Conservation (phyloP, 352 stramenopile genomes). For the Phytophthora lateralis region DNA sequence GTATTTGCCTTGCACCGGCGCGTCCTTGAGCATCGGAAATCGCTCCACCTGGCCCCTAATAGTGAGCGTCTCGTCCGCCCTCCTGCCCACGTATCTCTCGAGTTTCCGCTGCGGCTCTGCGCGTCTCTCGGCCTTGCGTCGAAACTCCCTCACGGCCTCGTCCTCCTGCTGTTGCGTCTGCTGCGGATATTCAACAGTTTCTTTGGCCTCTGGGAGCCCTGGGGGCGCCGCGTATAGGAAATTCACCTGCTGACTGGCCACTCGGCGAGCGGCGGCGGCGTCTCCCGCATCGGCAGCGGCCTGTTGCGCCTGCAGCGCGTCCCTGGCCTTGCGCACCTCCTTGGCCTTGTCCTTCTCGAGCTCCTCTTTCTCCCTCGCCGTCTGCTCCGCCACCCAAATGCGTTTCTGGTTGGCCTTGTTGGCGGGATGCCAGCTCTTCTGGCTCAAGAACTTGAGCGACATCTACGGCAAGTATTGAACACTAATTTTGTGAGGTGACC, state of each 20-base stretch:
- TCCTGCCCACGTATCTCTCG: conserved; percentile 74
- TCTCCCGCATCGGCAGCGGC: conserved; percentile 66
- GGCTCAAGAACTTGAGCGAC: conserved; percentile 83
- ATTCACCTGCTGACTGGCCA: conserved; percentile 60
- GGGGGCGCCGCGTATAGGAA: conserved; percentile 82
- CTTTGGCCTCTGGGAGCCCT: conserved; percentile 54
- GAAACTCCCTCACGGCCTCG: conserved; percentile 73
- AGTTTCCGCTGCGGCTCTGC: conserved; percentile 56
- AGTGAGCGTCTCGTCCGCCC: conserved; percentile 72
- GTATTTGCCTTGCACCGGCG: conserved; percentile 86
- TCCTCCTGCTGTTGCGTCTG: conserved; percentile 45
- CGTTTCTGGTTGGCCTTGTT: conserved; percentile 86
- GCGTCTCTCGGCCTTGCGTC: conserved; percentile 54
- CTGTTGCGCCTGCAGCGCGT: conserved; percentile 60
- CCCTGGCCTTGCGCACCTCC: conserved; percentile 69
- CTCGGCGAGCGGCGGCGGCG: conserved; percentile 40
- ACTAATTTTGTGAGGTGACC: not conserved
- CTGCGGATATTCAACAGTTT: conserved; percentile 36
- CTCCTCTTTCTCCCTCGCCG: conserved; percentile 51
- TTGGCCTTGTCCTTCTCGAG: conserved; percentile 63
- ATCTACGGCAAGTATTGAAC: conserved; percentile 31
- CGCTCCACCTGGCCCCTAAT: conserved; percentile 88
- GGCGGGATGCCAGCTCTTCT: conserved; percentile 81
- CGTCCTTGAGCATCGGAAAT: conserved; percentile 90
- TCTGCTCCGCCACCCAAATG: conserved; percentile 86